phyloP scores from a whole-genome alignment of 176 grass and related monocot genomes.

The Thinopyrum elongatum region DNA sequence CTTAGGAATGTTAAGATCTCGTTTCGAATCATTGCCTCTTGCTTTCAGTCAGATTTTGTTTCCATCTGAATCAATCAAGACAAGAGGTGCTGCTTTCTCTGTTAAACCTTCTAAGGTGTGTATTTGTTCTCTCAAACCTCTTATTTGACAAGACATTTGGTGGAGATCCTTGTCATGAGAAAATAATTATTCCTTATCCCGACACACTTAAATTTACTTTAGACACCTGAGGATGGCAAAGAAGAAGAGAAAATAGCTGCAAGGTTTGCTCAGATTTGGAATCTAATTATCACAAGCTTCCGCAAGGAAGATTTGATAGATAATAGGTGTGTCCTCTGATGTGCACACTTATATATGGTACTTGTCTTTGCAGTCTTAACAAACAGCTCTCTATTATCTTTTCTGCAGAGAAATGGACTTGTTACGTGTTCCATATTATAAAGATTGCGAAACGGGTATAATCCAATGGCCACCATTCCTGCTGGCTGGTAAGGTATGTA shows the following conservation, averaged over 20 bases:
- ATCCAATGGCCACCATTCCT: conserved; percentile 96
- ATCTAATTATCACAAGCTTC: conserved; percentile 93
- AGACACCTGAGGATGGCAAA: conserved; percentile 52
- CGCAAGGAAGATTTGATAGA: conserved; percentile 84
- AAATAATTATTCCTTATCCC: conserved; percentile 13
- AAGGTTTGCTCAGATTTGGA: conserved; percentile 96
- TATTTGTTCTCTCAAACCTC: conserved; percentile 17
- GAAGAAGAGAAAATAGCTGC: conserved; percentile 59
- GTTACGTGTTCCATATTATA: conserved; percentile 84
- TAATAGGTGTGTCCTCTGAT: conserved; percentile 45
- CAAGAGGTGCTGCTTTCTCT: conserved; percentile 57
- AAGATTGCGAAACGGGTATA: conserved; percentile 64
- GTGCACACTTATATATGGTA: conserved; percentile 11
- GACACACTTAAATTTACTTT: conserved; percentile 29
- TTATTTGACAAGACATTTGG: conserved; percentile 12
- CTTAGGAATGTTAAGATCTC: conserved; percentile 86
- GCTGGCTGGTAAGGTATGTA: conserved; percentile 82
- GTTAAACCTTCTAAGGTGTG: conserved; percentile 63
- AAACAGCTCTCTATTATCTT: background rate
- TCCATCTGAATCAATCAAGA: conserved; percentile 63
- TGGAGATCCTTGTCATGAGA: conserved; percentile 2
- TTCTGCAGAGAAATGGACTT: conserved; percentile 75
- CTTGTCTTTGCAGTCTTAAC: background rate
- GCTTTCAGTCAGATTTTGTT: conserved; percentile 70
- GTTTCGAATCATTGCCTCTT: conserved; percentile 62